phyloP scores from a whole-genome alignment of 345 rosid species.

The Lenwebbia sp. region DNA sequence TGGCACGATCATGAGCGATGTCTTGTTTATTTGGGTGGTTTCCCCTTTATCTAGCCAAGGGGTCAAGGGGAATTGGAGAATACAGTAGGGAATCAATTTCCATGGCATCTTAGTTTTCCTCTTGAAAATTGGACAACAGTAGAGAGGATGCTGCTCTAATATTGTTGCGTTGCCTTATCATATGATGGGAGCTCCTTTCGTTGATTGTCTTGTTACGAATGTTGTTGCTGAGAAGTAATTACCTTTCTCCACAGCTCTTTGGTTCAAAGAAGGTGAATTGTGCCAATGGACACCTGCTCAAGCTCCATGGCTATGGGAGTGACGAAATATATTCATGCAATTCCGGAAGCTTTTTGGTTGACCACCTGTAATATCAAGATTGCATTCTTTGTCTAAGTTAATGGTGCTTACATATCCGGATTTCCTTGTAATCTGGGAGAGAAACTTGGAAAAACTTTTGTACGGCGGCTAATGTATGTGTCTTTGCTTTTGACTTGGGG shows the following conservation, averaged over 20 bases:
- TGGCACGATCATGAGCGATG: background rate
- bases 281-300: slow-evolving; percentile 77
- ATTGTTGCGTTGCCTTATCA: background rate
- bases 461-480: background rate
- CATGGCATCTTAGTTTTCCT: background rate
- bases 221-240: background rate
- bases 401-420: background rate
- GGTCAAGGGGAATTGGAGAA: background rate
- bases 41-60: background rate
- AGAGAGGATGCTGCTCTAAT: background rate
- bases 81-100: background rate
- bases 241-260: slow-evolving; percentile 37
- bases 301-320: slow-evolving; percentile 70
- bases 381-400: background rate
- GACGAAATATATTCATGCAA: slow-evolving; percentile 6
- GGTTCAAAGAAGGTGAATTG: slow-evolving; percentile 88
- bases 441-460: background rate
- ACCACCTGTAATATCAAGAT: background rate
- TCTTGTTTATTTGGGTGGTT: background rate
- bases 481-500: background rate
- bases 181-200: background rate
- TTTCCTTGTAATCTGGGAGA: background rate
- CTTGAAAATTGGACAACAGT: background rate
- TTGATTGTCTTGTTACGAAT: background rate
- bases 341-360: background rate